Base-by-base conservation (phyloP, 83 land plant species). In the Diphasiastrum complanatum region DNA sequence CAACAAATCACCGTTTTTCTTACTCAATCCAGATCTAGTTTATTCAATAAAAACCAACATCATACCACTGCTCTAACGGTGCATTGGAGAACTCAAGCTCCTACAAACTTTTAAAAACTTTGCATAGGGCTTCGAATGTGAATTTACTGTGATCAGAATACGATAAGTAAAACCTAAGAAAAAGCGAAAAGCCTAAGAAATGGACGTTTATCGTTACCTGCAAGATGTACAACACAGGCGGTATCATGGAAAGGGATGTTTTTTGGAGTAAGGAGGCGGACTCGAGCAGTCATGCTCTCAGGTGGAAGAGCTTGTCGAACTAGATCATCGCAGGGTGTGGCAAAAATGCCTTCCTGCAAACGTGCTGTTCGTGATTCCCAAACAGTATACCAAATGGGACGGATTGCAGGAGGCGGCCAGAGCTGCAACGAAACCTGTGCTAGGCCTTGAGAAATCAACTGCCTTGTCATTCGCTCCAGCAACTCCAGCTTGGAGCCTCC, bases 141-240 rank as follows among this genome's bases (percentile, higher is more conserved):
- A 18, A 37, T 53, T n/a, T 47, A 2, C 4, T 4, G 24, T 2
- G 26, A 19, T 20, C 2, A 37, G 45, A 40, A 26, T 10, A 41
- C 52, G 41, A 54, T 14, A 6, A 28, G 29, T 30, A 4, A 66
- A 4, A 2, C 27, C 45, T 6, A 33, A 45, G 2, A 27, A 28
- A 18, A 50, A 64, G 12, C 16, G 6, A 26, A 14, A 32, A 33
- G 22, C 12, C 28, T 43, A 32, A 28, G 33, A 18, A 12, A 56
- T 28, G 25, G 46, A 60, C 8, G n/a, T n/a, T n/a, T n/a, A n/a
- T 51, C 12, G 40, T 52, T 70, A 87, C 98, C 98, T 79, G 98
- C 98, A 68, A 93, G 81, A 62, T 93, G 98, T 63, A 93, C 77
- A 20, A 93, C 96, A 56, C 98, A 93, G 3, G 98, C 83, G 77